Base-by-base conservation (phyloP, 352 stramenopile genomes). In the Phytopythium aichiense region DNA sequence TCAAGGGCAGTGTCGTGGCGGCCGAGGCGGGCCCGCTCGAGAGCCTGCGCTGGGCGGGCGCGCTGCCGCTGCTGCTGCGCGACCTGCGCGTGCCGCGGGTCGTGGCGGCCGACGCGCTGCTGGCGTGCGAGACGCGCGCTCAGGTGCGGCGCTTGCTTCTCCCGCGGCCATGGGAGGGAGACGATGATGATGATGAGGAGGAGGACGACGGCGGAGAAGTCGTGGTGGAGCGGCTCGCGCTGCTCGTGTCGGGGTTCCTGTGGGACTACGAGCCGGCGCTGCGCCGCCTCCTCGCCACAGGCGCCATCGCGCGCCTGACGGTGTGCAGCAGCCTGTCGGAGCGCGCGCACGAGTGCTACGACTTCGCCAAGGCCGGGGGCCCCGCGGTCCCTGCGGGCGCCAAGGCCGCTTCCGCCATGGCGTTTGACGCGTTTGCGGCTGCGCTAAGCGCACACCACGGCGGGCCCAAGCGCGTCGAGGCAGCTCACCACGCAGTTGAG, bases 291-390 rank as follows among this genome's bases (percentile, higher is more conserved):
- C 64, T 91, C 45, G 18, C 54, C 23, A 63, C 79, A 9, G 67
- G 69, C n/a, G 65, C 80, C 50, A 54, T 83, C 7, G 68, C 56
- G 20, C 73, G 66, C 0, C 61, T 91, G 15, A 80, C 73, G n/a
- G 52, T 91, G 35, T 87, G 74, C 66, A 88, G 79, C 68, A 85
- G 71, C 37, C 67, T 91, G 20, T 89, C 82, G 31, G 82, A 91
- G 68, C 67, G 72, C 12, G 77, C 82, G 0, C 82, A 91, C 61
- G 79, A 89, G 66, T 91, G 82, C 64, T 87, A 71, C 51, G 76
- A 88, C 64, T 84, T 88, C 50, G 61, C 64, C 25, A 65, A 68
- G 43, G 18, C 58, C 4, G 58, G 42, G 22, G 46, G 40, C 11
- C 58, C 61, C 3, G 42, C 46, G 12, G 25, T 64, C 30, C 62